phyloP scores from a whole-genome alignment of 139 green algal genomes.

The Haematococcus lacustris region DNA sequence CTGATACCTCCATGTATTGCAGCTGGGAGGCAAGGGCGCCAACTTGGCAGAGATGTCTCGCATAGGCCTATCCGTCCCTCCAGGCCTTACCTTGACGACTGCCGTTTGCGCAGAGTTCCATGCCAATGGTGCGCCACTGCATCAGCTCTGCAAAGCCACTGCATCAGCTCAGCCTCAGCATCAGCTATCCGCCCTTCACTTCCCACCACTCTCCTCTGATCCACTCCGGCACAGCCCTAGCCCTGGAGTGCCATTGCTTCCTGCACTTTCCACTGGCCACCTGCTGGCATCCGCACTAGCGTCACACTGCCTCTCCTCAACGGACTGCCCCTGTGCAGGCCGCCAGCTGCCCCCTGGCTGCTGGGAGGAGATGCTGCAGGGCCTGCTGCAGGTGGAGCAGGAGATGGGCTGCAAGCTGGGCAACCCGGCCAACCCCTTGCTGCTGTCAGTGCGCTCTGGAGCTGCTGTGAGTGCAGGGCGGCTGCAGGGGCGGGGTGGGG shows the following conservation, averaged over 20 bases:
- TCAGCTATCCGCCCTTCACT: neutral
- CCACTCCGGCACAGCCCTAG: too few species aligned
- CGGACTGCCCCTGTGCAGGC: neutral
- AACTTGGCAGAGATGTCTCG: slow-evolving; percentile 85
- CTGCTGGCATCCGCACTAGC: neutral
- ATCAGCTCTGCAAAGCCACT: too few species aligned
- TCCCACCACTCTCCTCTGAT: neutral
- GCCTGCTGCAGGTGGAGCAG: slow-evolving; percentile 54
- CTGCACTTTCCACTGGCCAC: neutral
- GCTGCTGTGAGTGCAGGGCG: slow-evolving; percentile 55
- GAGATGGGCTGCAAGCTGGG: slow-evolving; percentile 61
- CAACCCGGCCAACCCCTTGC: slow-evolving; percentile 59
- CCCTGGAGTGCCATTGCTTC: neutral
- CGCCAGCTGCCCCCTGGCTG: slow-evolving; percentile 25
- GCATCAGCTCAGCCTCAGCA: neutral
- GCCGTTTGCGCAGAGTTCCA: slow-evolving; percentile 73
- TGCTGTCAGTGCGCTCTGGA: slow-evolving; percentile 83
- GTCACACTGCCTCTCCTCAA: neutral
- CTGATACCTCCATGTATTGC: too few species aligned
- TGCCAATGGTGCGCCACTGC: slow-evolving; percentile 30
- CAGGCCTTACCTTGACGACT: slow-evolving; percentile 87
- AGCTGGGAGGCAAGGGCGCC: slow-evolving; percentile 81
- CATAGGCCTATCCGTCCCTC: slow-evolving; percentile 78
- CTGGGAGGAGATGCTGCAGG: slow-evolving; percentile 58
- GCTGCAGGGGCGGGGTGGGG: too few species aligned